Percentiles rank a stretch among this genome's conserved stretches.
phyloP scores from a whole-genome alignment of 306 rosid genomes.

The Cucurbita ficifolia region DNA sequence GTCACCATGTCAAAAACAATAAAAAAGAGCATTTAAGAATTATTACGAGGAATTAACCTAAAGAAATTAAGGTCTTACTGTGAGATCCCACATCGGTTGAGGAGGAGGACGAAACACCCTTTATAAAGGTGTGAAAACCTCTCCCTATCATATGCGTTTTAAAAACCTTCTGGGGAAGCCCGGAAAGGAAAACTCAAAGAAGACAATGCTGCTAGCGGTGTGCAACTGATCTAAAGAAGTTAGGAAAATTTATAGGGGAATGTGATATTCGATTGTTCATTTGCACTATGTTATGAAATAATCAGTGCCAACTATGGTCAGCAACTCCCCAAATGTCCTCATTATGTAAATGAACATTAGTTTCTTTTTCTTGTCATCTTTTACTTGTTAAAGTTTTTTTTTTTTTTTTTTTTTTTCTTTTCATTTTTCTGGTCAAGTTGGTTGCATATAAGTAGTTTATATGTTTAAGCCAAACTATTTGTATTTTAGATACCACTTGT shows the following conservation, averaged over 20 bases:
- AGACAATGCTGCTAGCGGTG: too few relatives aligned
- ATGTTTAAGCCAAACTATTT: not conserved
- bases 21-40: not conserved
- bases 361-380: not conserved
- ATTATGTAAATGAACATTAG: not conserved
- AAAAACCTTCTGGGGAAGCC: too few relatives aligned
- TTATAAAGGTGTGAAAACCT: too few relatives aligned
- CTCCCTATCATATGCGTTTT: too few relatives aligned
- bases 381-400: not conserved
- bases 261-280: not conserved
- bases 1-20: not conserved
- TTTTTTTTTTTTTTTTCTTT: not conserved
- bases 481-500: not conserved
- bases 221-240: not conserved
- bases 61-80: not conserved
- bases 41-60: not conserved
- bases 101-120: too few relatives aligned
- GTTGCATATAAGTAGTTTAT: not conserved
- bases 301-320: not conserved
- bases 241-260: not conserved
- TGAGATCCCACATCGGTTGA: too few relatives aligned
- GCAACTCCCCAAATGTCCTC: not conserved
- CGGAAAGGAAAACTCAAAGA: too few relatives aligned
- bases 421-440: not conserved
- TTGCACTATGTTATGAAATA: not conserved